Conservation (phyloP, 176 grass and related monocot species). For the Oryza rufipogon region DNA sequence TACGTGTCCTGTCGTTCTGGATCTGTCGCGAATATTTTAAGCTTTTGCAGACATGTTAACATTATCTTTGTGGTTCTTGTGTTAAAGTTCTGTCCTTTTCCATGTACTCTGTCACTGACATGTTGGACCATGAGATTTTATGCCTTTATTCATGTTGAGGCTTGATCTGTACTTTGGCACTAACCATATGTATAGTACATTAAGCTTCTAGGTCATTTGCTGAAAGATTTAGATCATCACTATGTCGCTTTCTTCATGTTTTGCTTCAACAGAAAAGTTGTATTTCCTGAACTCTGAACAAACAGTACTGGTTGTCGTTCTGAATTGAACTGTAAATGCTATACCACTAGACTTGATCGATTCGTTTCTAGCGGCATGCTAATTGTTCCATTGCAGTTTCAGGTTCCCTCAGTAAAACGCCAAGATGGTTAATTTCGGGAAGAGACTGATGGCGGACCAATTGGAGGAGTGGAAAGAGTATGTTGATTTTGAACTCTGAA, state of each 20-base stretch:
- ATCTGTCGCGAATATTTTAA: conserved; percentile 29
- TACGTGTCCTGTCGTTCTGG: conserved; percentile 42
- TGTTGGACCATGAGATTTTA: neutral
- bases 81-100: conserved; percentile 27
- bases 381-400: neutral
- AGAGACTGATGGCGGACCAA: conserved; percentile 69
- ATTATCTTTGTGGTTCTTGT: conserved; percentile 45
- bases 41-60: conserved; percentile 41
- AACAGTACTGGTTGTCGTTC: neutral
- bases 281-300: neutral
- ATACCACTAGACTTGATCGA: neutral
- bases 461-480: conserved; percentile 86
- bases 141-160: neutral
- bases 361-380: neutral
- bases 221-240: neutral
- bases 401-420: conserved; percentile 38
- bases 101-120: conserved; percentile 34
- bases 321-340: neutral
- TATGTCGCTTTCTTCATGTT: neutral
- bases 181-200: neutral
- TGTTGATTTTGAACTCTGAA: conserved; percentile 31
- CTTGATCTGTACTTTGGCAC: conserved; percentile 3
- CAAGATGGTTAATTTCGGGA: conserved; percentile 92
- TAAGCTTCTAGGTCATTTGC: neutral
- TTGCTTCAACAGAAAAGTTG: neutral